Evolutionary conservation across 1,139 yeast genomes (phyloP).

Genomic region (Yamadazyma dushanensis): DNA sequence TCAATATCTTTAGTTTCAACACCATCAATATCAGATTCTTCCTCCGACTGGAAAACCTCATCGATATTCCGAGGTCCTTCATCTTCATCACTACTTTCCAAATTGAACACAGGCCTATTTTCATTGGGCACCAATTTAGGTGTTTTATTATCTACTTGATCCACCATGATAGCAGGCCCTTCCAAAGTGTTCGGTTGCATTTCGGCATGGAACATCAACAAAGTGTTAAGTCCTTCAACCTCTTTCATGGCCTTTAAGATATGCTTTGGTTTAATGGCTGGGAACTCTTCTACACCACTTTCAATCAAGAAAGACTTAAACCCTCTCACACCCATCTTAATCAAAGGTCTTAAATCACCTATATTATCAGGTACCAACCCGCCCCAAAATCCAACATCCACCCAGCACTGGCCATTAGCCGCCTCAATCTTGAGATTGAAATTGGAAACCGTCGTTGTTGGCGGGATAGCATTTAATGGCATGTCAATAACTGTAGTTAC

Average conservation of each 20-base stretch:
- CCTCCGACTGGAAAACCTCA: too few species aligned
- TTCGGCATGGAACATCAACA: constrained; percentile 93
- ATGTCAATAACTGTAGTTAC: constrained; percentile 94
- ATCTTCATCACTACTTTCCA: constrained; percentile 19
- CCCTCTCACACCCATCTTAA: constrained; percentile 84
- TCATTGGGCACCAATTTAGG: constrained; percentile 26
- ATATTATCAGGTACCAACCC: constrained; percentile 82
- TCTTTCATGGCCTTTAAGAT: constrained; percentile 64
- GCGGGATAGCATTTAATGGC: constrained; percentile 96
- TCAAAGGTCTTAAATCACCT: constrained; percentile 67
- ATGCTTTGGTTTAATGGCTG: constrained; percentile 66
- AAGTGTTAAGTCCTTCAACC: constrained; percentile 61
- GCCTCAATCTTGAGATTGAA: constrained; percentile 74
- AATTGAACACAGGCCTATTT: constrained; percentile 19
- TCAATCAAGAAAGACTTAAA: constrained; percentile 90
- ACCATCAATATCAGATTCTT: constrained; percentile 9
- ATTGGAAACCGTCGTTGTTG: constrained; percentile 82
- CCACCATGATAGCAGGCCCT: constrained; percentile 24
- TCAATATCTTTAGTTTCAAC: constrained; percentile 26
- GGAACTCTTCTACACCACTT: constrained; percentile 93
- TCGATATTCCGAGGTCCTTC: constrained; percentile 4
- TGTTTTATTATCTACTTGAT: constrained; percentile 19
- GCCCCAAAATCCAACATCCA: constrained; percentile 96
- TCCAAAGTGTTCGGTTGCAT: constrained; percentile 52
- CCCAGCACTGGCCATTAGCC: constrained; percentile 82